Base-by-base conservation (phyloP, 2,329 filamentous ascomycete species). In the Arthrobotrys sinensis region DNA sequence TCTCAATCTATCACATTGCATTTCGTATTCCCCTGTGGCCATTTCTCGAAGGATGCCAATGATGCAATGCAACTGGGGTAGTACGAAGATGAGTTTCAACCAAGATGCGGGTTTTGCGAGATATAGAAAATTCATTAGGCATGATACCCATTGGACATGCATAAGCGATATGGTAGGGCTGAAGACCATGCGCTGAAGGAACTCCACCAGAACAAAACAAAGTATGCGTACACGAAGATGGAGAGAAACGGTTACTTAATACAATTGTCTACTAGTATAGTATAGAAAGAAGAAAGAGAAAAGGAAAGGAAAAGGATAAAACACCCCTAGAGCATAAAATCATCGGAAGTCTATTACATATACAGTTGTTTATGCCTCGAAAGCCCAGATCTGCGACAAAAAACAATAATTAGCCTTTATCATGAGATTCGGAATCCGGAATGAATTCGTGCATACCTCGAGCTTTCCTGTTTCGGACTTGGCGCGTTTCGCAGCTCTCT, bases 381-480 rank as follows among this genome's bases (percentile, higher is more conserved):
- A 77, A 21, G 67, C 73, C 73, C 73, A 77, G 12, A 77, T 77
- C 73, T 77, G 60, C 1, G 24, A 16, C 21, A 46, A 28, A 48
- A 48, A 57, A 60, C 38, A 55, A 50, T n/a, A 12, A 34, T 64
- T 48, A 55, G 21, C 4, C 28, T 14, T 43, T 12, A 10, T 43
- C 12, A 24, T 19, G 24, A 24, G 2, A 43, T 14, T 55, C 53
- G 11, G 1, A 32, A 38, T 11, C 32, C 21, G 34, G 21, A 76
- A 38, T 73, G 45, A 50, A 48, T 36, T 62, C 72, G 79, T 79
- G 87, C 92, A 88, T 85, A 97, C 93, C 90, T 98, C 96, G 90
- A 97, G 90, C 88, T 97, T 97, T 65, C 93, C 94, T 86, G 94
- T 92, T 80, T 97, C 94, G 80, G 88, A 87, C 82, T 90, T 89